A percentile compares a stretch with the other conserved stretches of the same genome.
These are phyloP conservation scores for Sporobolomyces roseus DNA, from an alignment of 768 basidiomycete genomes.

Conservation along the genomic window DNA sequence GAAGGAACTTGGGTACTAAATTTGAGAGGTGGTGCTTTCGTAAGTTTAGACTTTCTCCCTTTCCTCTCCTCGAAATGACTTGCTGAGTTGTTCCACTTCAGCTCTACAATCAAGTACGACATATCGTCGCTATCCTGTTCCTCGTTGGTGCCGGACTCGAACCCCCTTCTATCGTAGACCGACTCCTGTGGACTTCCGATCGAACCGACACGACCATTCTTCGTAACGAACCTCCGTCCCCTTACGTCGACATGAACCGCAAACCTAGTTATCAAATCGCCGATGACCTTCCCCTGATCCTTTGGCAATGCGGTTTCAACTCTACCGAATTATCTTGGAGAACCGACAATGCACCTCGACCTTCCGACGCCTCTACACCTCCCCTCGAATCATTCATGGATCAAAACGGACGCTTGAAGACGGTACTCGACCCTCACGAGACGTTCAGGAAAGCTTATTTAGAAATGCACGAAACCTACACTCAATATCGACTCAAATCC, in stretches of 20 bases:
- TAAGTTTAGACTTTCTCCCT: neutral
- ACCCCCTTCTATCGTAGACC: slow-evolving; percentile 62
- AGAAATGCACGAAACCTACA: slow-evolving; percentile 38
- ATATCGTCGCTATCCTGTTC: slow-evolving; percentile 87
- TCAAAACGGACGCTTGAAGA: slow-evolving; percentile 20
- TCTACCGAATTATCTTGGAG: slow-evolving; percentile 69
- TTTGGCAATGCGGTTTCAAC: slow-evolving; percentile 81
- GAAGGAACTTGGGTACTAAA: slow-evolving; percentile 36
- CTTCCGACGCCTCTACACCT: slow-evolving; percentile 10
- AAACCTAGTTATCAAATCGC: slow-evolving; percentile 95
- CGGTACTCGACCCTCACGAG: slow-evolving; percentile 23
- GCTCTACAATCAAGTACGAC: slow-evolving; percentile 91
- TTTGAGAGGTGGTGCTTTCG: slow-evolving; percentile 40
- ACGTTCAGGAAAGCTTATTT: slow-evolving; percentile 33
- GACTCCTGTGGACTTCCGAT: slow-evolving; percentile 66
- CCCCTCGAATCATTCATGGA: slow-evolving; percentile 44
- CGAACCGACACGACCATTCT: slow-evolving; percentile 46
- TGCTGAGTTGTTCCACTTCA: neutral
- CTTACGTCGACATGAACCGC: slow-evolving; percentile 48
- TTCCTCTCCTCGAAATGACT: too few species aligned
- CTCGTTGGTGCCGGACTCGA: slow-evolving; percentile 80
- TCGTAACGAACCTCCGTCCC: slow-evolving; percentile 9
- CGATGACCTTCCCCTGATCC: slow-evolving; percentile 78
- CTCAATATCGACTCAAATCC: slow-evolving; percentile 32
- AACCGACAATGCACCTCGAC: slow-evolving; percentile 52